phyloP scores from a whole-genome alignment of 345 rosid genomes.

The Euclidium syriacum region DNA sequence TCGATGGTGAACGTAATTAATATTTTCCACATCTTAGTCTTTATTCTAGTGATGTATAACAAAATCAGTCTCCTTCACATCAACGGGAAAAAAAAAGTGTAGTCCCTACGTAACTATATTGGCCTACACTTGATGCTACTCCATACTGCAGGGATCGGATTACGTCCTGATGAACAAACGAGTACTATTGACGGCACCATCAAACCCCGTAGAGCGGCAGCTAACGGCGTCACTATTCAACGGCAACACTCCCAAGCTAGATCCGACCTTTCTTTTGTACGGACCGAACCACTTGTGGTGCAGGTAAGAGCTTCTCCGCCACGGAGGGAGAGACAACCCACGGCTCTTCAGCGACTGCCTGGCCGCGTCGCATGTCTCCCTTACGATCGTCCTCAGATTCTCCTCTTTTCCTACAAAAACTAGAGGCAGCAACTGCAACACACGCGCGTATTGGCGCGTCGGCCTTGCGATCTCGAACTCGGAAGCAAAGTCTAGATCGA shows the following conservation, averaged over 20 bases:
- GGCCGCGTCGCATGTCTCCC: conserved; percentile 44
- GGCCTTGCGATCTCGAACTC: conserved; percentile 86
- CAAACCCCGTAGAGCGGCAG: conserved; percentile 68
- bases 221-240: conserved; percentile 30
- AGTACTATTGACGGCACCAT: conserved; percentile 35
- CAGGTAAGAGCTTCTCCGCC: conserved; percentile 83
- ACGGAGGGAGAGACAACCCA: conserved; percentile 68
- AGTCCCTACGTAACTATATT: neutral
- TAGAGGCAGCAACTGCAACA: conserved; percentile 42
- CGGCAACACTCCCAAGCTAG: conserved; percentile 10
- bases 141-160: conserved; percentile 4
- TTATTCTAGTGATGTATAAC: neutral
- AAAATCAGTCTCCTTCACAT: neutral
- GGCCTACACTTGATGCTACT: neutral
- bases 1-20: too few relatives aligned
- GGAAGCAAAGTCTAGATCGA: conserved; percentile 71
- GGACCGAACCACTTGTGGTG: conserved; percentile 83
- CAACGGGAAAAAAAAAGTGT: neutral
- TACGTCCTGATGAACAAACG: conserved; percentile 44
- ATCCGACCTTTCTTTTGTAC: conserved; percentile 50
- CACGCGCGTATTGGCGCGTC: conserved; percentile 43
- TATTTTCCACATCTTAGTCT: neutral
- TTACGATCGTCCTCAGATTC: conserved; percentile 55
- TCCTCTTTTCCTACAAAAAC: conserved; percentile 57
- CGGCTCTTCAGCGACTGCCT: conserved; percentile 55